phyloP scores from a whole-genome alignment of 805 yeast species.

The Candida boleticola region DNA sequence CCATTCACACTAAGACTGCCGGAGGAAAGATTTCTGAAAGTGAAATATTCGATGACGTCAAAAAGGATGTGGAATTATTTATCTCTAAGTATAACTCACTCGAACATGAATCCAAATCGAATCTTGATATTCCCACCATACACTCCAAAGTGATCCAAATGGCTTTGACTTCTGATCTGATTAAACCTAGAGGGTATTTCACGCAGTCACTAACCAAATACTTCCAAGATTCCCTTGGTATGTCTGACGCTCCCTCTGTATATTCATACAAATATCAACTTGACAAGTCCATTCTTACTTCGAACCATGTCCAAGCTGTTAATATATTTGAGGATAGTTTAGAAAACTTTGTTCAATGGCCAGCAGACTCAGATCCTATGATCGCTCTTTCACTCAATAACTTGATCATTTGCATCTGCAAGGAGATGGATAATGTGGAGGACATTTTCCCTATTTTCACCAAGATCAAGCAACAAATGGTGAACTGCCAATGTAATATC shows the following conservation, averaged over 20 bases:
- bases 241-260: slow-evolving; percentile 14
- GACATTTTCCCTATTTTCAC: slow-evolving; percentile 32
- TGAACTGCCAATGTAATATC: slow-evolving; percentile 22
- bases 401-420: slow-evolving; percentile 37
- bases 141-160: background rate
- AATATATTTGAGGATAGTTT: slow-evolving; percentile 33
- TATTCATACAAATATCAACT: slow-evolving; percentile 26
- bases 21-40: background rate
- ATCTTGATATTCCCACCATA: background rate
- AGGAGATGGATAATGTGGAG: slow-evolving; percentile 23
- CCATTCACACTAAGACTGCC: background rate
- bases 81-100: background rate
- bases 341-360: slow-evolving; percentile 21
- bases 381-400: slow-evolving; percentile 43
- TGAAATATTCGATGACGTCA: background rate
- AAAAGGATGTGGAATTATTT: background rate
- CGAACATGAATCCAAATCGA: background rate
- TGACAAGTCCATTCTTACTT: slow-evolving; percentile 22
- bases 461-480: slow-evolving; percentile 36
- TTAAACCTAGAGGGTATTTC: slow-evolving; percentile 17
- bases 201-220: slow-evolving; percentile 13
- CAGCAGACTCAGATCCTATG: slow-evolving; percentile 25
- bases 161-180: background rate
- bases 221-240: slow-evolving; percentile 8
- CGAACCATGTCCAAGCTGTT: slow-evolving; percentile 21